A percentile compares a stretch with the other conserved stretches of the same genome.
Conservation (phyloP, 1,139 yeast species). For the Diutina ranongensis region DNA sequence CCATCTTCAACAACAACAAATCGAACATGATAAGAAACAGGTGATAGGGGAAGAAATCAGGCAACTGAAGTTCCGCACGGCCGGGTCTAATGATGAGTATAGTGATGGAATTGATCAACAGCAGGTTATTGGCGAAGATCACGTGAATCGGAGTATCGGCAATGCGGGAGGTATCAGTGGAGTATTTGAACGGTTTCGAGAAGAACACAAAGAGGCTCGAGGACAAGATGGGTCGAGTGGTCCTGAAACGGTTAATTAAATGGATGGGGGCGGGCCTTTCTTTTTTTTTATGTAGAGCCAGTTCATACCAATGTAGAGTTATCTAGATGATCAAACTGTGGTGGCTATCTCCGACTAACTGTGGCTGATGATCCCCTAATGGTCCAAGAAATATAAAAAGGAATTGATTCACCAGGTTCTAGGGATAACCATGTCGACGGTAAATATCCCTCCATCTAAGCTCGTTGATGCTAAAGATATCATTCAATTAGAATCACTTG, state of each 20-base stretch:
- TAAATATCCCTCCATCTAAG: not conserved
- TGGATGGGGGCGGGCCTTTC: too few relatives aligned
- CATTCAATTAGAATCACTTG: not conserved
- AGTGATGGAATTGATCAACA: not conserved
- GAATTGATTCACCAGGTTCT: too few relatives aligned
- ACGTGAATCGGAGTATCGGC: conserved; percentile 1
- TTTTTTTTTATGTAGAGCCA: too few relatives aligned
- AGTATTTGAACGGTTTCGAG: not conserved
- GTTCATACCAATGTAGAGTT: too few relatives aligned
- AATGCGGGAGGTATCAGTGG: conserved; percentile 1
- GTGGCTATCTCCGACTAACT: not conserved
- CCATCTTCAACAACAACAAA: not conserved
- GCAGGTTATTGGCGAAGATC: not conserved
- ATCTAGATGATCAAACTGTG: too few relatives aligned
- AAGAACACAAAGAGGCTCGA: not conserved
- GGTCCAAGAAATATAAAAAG: too few relatives aligned
- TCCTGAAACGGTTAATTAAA: not conserved
- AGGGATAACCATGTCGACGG: not conserved
- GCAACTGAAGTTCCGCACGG: not conserved
- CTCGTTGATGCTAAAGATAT: not conserved
- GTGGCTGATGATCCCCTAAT: not conserved
- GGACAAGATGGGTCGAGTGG: not conserved
- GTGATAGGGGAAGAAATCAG: not conserved
- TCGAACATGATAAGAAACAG: not conserved
- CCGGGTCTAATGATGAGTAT: not conserved